Conservation (phyloP, 257 asterid species). For the Leonotis leonurus region DNA sequence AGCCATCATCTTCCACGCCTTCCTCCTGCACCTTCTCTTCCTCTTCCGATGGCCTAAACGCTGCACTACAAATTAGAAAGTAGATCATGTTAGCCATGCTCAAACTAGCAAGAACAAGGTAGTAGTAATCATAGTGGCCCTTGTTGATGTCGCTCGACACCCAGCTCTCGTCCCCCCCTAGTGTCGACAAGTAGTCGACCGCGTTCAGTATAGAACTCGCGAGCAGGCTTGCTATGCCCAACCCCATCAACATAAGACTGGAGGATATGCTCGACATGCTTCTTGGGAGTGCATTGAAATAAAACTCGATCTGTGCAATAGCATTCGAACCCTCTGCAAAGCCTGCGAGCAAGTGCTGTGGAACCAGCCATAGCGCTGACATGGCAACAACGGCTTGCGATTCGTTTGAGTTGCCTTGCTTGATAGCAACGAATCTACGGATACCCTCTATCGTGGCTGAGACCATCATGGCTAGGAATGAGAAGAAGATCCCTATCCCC, state of each 20-base stretch:
- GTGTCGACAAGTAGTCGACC: conserved; percentile 26
- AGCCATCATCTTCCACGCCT: conserved; percentile 12
- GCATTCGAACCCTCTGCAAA: conserved; percentile 51
- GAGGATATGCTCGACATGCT: conserved; percentile 72
- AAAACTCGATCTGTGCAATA: conserved; percentile 58
- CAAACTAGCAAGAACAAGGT: conserved; percentile 50
- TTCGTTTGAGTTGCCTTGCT: background rate
- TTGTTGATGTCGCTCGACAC: conserved; percentile 46
- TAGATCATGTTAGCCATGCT: conserved; percentile 42
- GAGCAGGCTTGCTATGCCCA: conserved; percentile 32
- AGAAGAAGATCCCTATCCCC: conserved; percentile 59
- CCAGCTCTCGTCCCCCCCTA: conserved; percentile 57
- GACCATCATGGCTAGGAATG: conserved; percentile 40
- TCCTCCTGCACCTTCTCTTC: conserved; percentile 12
- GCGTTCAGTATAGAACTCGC: conserved; percentile 49
- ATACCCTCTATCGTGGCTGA: conserved; percentile 40
- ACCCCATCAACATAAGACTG: conserved; percentile 30
- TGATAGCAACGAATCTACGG: conserved; percentile 22
- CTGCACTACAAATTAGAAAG: conserved; percentile 42
- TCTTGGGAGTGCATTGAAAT: conserved; percentile 49
- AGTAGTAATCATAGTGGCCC: conserved; percentile 67
- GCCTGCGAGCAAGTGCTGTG: conserved; percentile 47
- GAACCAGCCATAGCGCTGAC: conserved; percentile 71
- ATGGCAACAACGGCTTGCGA: conserved; percentile 10
- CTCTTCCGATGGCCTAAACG: conserved; percentile 40